Conservation (phyloP, 495 filamentous ascomycete species). For the Sphaerosporella brunnea region DNA sequence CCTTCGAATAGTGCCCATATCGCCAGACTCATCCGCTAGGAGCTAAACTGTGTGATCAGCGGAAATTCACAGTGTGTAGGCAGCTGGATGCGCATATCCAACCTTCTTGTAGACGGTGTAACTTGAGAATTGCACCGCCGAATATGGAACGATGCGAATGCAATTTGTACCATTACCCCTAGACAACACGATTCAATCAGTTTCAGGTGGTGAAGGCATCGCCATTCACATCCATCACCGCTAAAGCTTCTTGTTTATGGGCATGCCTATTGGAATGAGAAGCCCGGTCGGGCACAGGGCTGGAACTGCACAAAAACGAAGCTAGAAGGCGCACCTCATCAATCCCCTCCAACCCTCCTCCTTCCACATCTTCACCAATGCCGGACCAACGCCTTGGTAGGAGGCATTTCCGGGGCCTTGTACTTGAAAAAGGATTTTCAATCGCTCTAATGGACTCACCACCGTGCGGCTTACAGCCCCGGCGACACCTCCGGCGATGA, state of each 20-base stretch:
- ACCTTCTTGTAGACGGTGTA: slow-evolving; percentile 96
- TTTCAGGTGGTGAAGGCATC: not conserved
- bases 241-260: too few relatives aligned
- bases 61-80: not conserved
- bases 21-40: not conserved
- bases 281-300: too few relatives aligned
- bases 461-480: slow-evolving; percentile 95
- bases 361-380: slow-evolving; percentile 78
- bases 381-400: slow-evolving; percentile 82
- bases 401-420: slow-evolving; percentile 80
- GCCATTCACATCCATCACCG: too few relatives aligned
- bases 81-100: slow-evolving; percentile 23
- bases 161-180: slow-evolving; percentile 94
- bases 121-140: slow-evolving; percentile 90
- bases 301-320: not conserved
- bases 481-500: slow-evolving; percentile 87
- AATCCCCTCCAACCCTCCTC: slow-evolving; percentile 94
- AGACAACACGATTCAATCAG: not conserved
- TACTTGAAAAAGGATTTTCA: slow-evolving; percentile 95
- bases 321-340: slow-evolving; percentile 37
- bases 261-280: too few relatives aligned
- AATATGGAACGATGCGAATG: slow-evolving; percentile 94
- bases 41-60: not conserved
- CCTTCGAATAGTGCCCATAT: slow-evolving; percentile 18
- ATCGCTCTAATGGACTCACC: slow-evolving; percentile 80